Percentiles rank a stretch among this genome's conserved stretches.
phyloP scores from a whole-genome alignment of 75 land plant species.

The Ceratopteris richardii region DNA sequence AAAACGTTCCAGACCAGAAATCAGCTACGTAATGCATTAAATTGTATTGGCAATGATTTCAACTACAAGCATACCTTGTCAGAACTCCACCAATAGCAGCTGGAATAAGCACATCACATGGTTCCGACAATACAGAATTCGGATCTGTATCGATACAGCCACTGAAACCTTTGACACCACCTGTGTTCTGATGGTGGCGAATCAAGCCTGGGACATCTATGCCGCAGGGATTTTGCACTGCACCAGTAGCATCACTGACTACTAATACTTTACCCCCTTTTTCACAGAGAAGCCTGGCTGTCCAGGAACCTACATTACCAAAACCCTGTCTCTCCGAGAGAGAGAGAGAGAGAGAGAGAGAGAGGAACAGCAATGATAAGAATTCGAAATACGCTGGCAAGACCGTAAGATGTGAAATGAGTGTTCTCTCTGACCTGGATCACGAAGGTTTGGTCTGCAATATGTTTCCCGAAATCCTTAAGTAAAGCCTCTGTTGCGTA shows the following conservation, averaged over 20 bases:
- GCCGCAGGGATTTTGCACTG: constrained; percentile 51
- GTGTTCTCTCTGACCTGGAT: constrained; percentile 60
- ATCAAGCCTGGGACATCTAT: constrained; percentile 51
- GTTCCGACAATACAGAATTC: constrained; percentile 42
- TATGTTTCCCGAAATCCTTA: constrained; percentile 66
- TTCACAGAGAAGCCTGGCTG: constrained; percentile 57
- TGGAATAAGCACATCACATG: constrained; percentile 83
- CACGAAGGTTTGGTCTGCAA: constrained; percentile 54
- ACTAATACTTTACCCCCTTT: constrained; percentile 68
- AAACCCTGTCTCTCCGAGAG: constrained; percentile 39
- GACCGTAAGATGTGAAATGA: not conserved
- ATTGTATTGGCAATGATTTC: not conserved
- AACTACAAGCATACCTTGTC: constrained; percentile 41
- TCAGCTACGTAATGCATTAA: not conserved
- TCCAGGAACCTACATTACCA: constrained; percentile 88
- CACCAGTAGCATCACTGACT: constrained; percentile 64
- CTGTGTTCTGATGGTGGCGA: constrained; percentile 34
- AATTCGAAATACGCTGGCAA: not conserved
- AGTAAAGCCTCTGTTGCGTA: constrained; percentile 82
- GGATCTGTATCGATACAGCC: constrained; percentile 56
- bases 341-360: not conserved
- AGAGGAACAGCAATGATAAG: not conserved
- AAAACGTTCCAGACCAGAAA: not conserved
- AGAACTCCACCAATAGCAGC: constrained; percentile 83
- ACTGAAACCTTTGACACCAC: constrained; percentile 33